Base-by-base conservation (phyloP, 345 rosid species). In the Fremontodendron californicum region DNA sequence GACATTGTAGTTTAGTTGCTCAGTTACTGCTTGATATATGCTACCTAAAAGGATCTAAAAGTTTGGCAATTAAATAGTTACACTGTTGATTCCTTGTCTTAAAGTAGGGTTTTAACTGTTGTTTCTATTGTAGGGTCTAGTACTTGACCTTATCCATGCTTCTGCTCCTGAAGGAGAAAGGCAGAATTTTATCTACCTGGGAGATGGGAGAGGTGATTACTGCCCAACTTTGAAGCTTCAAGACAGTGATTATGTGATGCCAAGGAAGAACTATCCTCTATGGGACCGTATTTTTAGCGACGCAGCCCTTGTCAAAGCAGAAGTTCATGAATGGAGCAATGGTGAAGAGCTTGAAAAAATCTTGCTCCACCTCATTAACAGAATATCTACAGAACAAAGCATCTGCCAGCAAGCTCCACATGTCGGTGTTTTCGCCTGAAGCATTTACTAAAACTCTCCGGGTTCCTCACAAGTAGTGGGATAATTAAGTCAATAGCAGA, bases 141-240 rank as follows among this genome's bases (percentile, higher is more conserved):
- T 92, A 67, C 85, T 94, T 76, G 88, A 91, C 64, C 81, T 77
- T 35, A 79, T 90, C 42, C 79, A 74, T 15, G 82, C 81, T 67
- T 84, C 89, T 18, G 75, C 51, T 67, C 33, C 81, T 39, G 75
- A 72, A 25, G 70, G 75, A 43, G 79, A 42, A 66, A 67, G 67
- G 42, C 86, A 6, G 49, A 87, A 82, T 66, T 81, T 85, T 78
- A 84, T 94, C 76, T 94, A 92, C 85, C 86, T 91, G 0, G 97
- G 98, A 79, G 98, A 94, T 40, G 98, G 98, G 61, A 85, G 85
- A 85, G 93, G 93, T 46, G 98, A 94, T 78, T 90, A 78, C 78
- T 94, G 98, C 73, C 97, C 93, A 0, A 80, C 89, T 45, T 73
- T 91, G 84, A 90, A 80, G 89, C 94, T 94, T 18, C 79, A 75